phyloP scores from a whole-genome alignment of 768 basidiomycete genomes.

The Lyophyllum atratum region DNA sequence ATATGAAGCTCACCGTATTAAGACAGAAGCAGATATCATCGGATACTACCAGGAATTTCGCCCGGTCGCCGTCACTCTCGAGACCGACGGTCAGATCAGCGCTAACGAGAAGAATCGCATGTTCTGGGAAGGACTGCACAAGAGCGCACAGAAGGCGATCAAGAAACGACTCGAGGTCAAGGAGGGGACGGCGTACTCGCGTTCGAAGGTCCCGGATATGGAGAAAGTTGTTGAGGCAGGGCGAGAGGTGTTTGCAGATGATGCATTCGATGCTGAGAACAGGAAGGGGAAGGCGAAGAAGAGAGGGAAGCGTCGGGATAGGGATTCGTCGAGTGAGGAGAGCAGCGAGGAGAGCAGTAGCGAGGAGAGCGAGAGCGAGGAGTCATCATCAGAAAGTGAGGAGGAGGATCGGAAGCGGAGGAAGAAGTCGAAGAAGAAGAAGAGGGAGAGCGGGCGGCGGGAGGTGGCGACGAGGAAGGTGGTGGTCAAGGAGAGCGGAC shows the following conservation, averaged over 20 bases:
- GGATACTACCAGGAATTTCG: constrained; percentile 1
- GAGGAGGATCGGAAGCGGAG: neutral
- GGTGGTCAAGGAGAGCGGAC: neutral
- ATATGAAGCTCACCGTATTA: neutral
- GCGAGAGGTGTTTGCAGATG: neutral
- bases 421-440: neutral
- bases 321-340: neutral
- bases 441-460: neutral
- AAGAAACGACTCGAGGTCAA: neutral
- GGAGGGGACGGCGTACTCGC: neutral
- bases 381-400: neutral
- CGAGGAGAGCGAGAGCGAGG: neutral
- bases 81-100: neutral
- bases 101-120: neutral
- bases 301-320: neutral
- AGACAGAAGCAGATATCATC: neutral
- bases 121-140: neutral
- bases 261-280: neutral
- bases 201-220: neutral
- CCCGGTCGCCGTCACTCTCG: neutral
- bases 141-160: neutral
- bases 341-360: neutral
- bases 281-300: neutral
- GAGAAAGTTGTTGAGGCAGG: neutral
- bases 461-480: neutral